phyloP scores from a whole-genome alignment of 768 basidiomycete species.

The Hortiboletus flavorubellus region DNA sequence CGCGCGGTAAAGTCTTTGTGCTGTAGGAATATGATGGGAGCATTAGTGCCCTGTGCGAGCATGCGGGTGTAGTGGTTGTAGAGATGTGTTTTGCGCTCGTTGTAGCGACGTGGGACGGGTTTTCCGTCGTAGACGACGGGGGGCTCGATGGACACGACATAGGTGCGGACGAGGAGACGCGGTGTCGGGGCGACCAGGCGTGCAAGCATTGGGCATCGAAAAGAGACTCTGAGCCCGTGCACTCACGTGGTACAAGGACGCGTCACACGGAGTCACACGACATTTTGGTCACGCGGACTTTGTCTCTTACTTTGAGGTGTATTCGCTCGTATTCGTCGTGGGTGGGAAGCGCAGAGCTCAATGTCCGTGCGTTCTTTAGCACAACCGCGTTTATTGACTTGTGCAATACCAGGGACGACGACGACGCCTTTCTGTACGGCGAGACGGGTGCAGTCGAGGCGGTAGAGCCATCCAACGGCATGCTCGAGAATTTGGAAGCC shows the following conservation, averaged over 20 bases:
- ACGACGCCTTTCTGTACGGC: constrained; percentile 79
- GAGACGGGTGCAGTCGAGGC: constrained; percentile 44
- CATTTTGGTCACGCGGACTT: constrained; percentile 23
- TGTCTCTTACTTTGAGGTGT: constrained; percentile 21
- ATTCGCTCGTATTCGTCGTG: constrained; percentile 18
- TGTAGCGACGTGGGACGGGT: constrained; percentile 62
- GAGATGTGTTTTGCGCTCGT: constrained; percentile 75
- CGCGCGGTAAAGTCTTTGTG: constrained; percentile 73
- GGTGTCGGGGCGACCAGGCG: constrained; percentile 10
- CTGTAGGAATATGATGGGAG: constrained; percentile 74
- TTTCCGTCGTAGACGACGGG: constrained; percentile 52
- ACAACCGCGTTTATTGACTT: constrained; percentile 26
- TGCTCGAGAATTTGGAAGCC: constrained; percentile 49
- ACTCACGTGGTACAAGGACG: not conserved
- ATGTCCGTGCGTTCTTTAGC: constrained; percentile 28
- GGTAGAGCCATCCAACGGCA: constrained; percentile 43
- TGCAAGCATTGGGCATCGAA: constrained; percentile 9
- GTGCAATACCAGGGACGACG: constrained; percentile 57
- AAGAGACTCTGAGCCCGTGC: constrained; percentile 1
- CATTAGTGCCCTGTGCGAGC: constrained; percentile 50
- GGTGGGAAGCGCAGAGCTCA: constrained; percentile 21
- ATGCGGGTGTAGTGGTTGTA: constrained; percentile 77
- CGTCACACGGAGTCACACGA: constrained; percentile 26
- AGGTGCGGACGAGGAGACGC: constrained; percentile 35
- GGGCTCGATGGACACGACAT: constrained; percentile 56